A percentile compares a stretch with the other conserved stretches of the same genome.
Conservation (phyloP, 2,329 filamentous ascomycete genomes). For the Hymenoscyphus scutula region DNA sequence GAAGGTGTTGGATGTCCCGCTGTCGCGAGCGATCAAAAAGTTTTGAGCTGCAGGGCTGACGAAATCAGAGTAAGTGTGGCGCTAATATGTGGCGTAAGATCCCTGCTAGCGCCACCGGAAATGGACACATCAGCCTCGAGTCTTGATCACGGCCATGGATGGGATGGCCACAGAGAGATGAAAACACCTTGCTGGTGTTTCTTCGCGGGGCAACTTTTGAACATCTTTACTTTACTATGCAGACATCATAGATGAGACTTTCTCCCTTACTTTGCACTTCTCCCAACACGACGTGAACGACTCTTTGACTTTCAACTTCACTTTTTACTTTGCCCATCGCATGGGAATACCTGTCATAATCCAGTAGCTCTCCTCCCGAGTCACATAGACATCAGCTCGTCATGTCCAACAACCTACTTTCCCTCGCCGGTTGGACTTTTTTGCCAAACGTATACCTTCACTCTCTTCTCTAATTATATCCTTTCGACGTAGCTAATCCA, state of each 20-base stretch:
- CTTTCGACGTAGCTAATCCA: constrained; percentile 11
- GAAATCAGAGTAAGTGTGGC: not conserved
- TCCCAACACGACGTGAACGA: not conserved
- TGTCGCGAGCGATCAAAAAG: constrained; percentile 17
- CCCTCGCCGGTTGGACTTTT: constrained; percentile 59
- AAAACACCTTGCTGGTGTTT: not conserved
- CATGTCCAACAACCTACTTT: constrained; percentile 43
- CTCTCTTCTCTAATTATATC: not conserved
- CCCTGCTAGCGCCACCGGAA: constrained; percentile 24
- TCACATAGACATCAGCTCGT: constrained; percentile 4
- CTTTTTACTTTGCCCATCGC: not conserved
- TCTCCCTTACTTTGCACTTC: not conserved
- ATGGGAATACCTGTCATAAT: not conserved
- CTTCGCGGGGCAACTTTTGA: constrained; percentile 11
- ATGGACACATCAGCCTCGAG: constrained; percentile 17
- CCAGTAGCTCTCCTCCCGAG: not conserved
- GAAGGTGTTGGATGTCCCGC: not conserved
- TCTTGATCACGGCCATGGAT: not conserved
- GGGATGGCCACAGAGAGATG: not conserved
- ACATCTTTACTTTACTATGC: not conserved
- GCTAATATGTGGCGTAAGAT: constrained; percentile 2
- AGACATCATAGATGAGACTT: too few species aligned
- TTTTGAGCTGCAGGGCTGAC: constrained; percentile 19
- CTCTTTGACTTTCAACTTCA: not conserved
- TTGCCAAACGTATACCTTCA: constrained; percentile 52